A percentile compares a stretch with the other conserved stretches of the same genome.
phyloP scores from a whole-genome alignment of 345 rosid species.

The Laguncularia racemosa region DNA sequence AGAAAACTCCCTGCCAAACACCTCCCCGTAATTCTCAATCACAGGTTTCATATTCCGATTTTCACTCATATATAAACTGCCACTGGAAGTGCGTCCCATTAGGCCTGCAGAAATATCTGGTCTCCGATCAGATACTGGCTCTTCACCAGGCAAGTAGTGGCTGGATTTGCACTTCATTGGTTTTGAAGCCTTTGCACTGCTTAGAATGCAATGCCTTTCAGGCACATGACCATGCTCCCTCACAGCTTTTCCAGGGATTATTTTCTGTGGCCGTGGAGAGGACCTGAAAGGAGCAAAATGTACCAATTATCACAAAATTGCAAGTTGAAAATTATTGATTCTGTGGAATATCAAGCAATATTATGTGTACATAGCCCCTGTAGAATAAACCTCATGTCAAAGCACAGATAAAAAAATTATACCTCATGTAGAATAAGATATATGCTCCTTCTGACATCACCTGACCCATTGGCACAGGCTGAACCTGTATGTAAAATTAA shows the following conservation, averaged over 20 bases:
- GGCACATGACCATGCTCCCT: conserved; percentile 19
- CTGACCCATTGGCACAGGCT: conserved; percentile 61
- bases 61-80: conserved; percentile 16
- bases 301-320: conserved; percentile 4
- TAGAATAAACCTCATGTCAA: background rate
- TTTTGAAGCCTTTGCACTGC: conserved; percentile 28
- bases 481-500: conserved; percentile 37
- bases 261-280: conserved; percentile 52
- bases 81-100: conserved; percentile 9
- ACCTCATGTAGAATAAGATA: conserved; percentile 84
- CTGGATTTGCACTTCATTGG: conserved; percentile 33
- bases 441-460: conserved; percentile 96
- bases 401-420: background rate
- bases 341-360: background rate
- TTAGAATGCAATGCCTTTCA: conserved; percentile 19
- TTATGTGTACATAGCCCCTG: background rate
- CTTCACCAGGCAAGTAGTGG: conserved; percentile 13
- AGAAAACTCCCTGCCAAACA: conserved; percentile 25
- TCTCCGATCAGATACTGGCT: conserved; percentile 17
- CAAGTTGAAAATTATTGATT: background rate
- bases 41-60: conserved; percentile 13
- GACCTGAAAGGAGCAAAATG: conserved; percentile 34
- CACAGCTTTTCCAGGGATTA: conserved; percentile 22
- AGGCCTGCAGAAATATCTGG: conserved; percentile 11
- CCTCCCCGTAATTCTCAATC: conserved; percentile 20